phyloP scores from a whole-genome alignment of 2,329 filamentous ascomycete genomes.

The Neocatenulostroma microsporum region DNA sequence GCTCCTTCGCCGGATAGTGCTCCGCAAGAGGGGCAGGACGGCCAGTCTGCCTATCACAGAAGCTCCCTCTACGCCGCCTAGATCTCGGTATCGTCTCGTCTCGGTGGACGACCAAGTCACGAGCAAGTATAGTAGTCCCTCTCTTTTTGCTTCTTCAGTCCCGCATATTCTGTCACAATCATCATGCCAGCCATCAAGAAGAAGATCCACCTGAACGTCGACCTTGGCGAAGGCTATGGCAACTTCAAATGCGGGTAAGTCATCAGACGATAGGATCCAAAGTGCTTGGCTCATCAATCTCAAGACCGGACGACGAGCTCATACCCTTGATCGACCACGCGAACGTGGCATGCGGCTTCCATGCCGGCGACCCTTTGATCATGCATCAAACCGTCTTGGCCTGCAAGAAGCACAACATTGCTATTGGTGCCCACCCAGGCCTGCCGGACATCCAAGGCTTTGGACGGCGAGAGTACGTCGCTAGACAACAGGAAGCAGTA shows the following conservation, averaged over 20 bases:
- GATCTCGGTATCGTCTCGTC: too few species aligned
- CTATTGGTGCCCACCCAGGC: conserved; percentile 54
- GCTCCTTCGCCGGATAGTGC: too few species aligned
- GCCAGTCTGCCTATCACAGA: conserved; percentile 3
- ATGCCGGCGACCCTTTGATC: conserved; percentile 52
- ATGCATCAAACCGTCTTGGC: conserved; percentile 54
- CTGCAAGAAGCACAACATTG: conserved; percentile 51
- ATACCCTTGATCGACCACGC: conserved; percentile 55
- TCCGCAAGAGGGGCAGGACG: conserved; percentile 1
- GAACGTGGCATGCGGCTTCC: conserved; percentile 50
- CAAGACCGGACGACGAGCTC: conserved; percentile 51
- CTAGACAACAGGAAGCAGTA: background rate
- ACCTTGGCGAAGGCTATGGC: conserved; percentile 48
- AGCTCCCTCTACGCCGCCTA: too few species aligned
- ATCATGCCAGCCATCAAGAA: conserved; percentile 44
- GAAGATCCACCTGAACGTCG: conserved; percentile 48
- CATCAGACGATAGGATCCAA: background rate
- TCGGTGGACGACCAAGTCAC: too few species aligned
- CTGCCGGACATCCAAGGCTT: conserved; percentile 60
- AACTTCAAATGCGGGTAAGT: conserved; percentile 29
- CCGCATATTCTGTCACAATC: conserved; percentile 1
- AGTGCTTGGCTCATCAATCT: background rate
- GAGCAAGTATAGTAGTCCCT: too few species aligned
- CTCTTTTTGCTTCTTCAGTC: background rate
- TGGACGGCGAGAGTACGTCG: conserved; percentile 45